These are phyloP conservation scores for Fistulina hepatica DNA, from an alignment of 1,284 basidiomycete species.

Conservation along the genomic window DNA sequence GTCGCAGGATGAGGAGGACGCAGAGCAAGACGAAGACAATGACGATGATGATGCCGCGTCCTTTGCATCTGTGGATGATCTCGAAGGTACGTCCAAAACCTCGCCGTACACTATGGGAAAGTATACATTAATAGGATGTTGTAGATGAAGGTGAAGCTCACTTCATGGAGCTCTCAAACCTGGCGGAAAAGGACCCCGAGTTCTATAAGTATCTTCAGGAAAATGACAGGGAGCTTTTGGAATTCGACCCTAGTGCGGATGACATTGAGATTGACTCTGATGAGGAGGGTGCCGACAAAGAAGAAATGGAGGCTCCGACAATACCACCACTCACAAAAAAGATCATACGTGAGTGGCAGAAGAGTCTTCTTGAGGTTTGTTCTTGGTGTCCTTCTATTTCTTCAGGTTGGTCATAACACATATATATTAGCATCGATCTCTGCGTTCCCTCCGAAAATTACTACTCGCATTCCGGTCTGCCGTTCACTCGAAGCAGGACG, in stretches of 20 bases:
- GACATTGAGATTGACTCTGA: constrained; percentile 34
- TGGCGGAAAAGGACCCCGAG: constrained; percentile 94
- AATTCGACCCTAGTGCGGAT: constrained; percentile 49
- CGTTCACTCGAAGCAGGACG: constrained; percentile 82
- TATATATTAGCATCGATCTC: constrained; percentile 62
- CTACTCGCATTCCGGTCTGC: constrained; percentile 86
- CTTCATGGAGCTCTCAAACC: constrained; percentile 74
- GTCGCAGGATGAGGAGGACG: constrained; percentile 29
- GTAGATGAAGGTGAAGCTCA: constrained; percentile 64
- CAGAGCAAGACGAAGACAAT: constrained; percentile 35
- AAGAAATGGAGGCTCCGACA: constrained; percentile 24
- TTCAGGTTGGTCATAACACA: constrained; percentile 1
- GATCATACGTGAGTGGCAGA: constrained; percentile 79
- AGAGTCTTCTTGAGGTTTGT: constrained; percentile 75
- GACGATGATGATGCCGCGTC: constrained; percentile 55
- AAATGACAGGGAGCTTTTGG: constrained; percentile 83
- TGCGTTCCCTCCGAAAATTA: constrained; percentile 78
- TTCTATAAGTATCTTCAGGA: constrained; percentile 98
- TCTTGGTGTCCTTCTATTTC: neutral
- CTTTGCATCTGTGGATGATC: constrained; percentile 66
- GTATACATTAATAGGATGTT: constrained; percentile 1
- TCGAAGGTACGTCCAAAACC: constrained; percentile 42
- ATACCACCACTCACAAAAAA: constrained; percentile 69
- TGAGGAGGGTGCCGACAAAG: constrained; percentile 36
- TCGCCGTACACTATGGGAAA: neutral